Conservation (phyloP, 257 asterid genomes). For the Capsicum pubescens region DNA sequence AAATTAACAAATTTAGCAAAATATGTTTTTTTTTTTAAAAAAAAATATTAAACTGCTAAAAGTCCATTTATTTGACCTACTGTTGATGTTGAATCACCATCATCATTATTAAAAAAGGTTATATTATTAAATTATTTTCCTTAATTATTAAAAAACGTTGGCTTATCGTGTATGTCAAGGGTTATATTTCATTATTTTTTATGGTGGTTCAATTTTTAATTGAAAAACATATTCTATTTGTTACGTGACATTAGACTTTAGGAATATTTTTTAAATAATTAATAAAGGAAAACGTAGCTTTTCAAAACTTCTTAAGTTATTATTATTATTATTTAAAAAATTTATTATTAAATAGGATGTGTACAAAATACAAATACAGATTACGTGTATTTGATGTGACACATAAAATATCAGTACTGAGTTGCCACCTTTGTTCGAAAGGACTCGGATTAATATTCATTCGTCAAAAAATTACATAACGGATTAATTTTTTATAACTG, state of each 20-base stretch:
- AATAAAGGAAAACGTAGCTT: not conserved
- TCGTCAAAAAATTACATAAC: not conserved
- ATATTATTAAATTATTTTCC: no score
- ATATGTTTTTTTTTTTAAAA: no score
- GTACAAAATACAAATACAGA: not conserved
- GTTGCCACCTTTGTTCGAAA: not conserved
- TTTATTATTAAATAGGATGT: not conserved
- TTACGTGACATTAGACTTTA: constrained; percentile 3
- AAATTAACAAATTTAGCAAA: not conserved
- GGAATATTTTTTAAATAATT: not conserved
- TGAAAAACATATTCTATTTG: not conserved
- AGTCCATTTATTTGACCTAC: constrained; percentile 4
- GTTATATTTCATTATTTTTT: not conserved
- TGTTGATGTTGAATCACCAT: not conserved
- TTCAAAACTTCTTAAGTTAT: not conserved
- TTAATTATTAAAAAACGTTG: not conserved
- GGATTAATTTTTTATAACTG: no score
- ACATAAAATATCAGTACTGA: not conserved
- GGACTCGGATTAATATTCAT: not conserved
- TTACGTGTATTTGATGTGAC: not conserved
- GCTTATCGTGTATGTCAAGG: constrained; percentile 16
- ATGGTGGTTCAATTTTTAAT: not conserved
- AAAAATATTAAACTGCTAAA: not conserved
- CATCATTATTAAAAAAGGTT: not conserved
- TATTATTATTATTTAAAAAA: no score